Evolutionary conservation across 345 rosid genomes (phyloP), one percentile per base, ranked within the genome.

Genomic region (Ricinus communis): DNA sequence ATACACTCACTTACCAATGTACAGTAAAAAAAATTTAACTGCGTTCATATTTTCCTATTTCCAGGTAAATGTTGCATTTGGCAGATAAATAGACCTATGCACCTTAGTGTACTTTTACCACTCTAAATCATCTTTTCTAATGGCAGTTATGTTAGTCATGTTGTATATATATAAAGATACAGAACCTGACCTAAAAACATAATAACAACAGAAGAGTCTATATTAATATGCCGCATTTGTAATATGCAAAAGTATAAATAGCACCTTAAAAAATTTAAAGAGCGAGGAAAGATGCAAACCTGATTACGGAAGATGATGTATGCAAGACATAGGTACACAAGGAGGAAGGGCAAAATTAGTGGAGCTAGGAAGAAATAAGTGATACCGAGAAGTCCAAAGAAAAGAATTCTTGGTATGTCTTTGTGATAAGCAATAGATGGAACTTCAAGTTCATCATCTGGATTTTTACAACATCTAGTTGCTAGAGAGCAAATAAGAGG

Each of bases 301-400:
- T 94, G 97, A 80, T 94, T 86, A 41, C 93, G 88, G 76, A 74
- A 94, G 79, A 91, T 81, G 70, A 94, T 79, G 80, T 87, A 94
- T 8, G 93, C 93, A 64, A 94, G 88, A 73, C 93, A 86, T 57
- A 94, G 84, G 85, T 91, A 94, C 38, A 88, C 59, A 79, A 94
- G 74, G 65, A 94, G 89, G 86, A 94, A 94, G 55, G 98, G 98
- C 74, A 94, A 90, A 53, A 94, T 94, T 66, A 94, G 58, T 8
- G 98, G 97, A 54, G 98, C 97, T 66, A 90, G 85, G 86, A 90
- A 90, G 82, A 94, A 94, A 81, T 94, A 94, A 12, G 98, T 85
- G 58, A 88, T 83, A 13, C 98, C 98, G 38, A 94, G 93, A 47
- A 94, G 95, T 68, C 90, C 96, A 40, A 91, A 91, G 82, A 94